phyloP scores from a whole-genome alignment of 192 early-diverging fungal genomes.

The Backusella australiensis region DNA sequence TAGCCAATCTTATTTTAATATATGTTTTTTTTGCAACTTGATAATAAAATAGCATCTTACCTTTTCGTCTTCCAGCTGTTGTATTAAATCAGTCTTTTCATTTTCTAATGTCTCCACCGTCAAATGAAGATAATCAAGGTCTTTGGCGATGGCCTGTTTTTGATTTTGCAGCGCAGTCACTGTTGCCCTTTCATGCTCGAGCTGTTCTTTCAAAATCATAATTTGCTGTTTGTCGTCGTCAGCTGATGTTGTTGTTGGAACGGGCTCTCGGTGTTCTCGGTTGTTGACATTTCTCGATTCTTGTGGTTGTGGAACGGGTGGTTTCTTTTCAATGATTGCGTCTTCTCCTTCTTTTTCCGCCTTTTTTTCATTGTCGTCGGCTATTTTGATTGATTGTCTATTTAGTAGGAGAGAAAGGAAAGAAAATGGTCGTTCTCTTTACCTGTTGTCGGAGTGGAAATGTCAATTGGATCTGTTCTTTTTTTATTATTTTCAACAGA shows the following conservation, averaged over 20 bases:
- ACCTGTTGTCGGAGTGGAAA: slow-evolving; percentile 2
- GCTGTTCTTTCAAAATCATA: background rate
- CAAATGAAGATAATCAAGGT: slow-evolving; percentile 32
- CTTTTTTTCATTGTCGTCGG: background rate
- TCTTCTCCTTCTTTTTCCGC: background rate
- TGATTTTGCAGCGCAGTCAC: slow-evolving; percentile 27
- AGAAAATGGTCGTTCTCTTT: background rate
- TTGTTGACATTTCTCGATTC: background rate
- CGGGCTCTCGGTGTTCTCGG: slow-evolving; percentile 1
- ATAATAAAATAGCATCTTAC: background rate
- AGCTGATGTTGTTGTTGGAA: background rate
- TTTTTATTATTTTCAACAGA: background rate
- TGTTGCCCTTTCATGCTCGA: slow-evolving; percentile 15
- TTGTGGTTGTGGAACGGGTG: background rate
- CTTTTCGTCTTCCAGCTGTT: slow-evolving; percentile 33
- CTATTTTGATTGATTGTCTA: background rate
- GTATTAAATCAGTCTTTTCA: slow-evolving; percentile 21
- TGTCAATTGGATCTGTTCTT: background rate
- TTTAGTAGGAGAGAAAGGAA: background rate
- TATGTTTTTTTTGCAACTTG: too few relatives aligned
- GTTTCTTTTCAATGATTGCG: background rate
- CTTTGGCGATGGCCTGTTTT: slow-evolving; percentile 32
- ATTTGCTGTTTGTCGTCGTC: background rate
- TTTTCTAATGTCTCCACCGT: slow-evolving; percentile 31
- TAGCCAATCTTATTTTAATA: background rate